These are phyloP conservation scores for Acanthamoeba culbertsoni DNA, from an alignment of 208 protist genomes.

Conservation along the genomic window DNA sequence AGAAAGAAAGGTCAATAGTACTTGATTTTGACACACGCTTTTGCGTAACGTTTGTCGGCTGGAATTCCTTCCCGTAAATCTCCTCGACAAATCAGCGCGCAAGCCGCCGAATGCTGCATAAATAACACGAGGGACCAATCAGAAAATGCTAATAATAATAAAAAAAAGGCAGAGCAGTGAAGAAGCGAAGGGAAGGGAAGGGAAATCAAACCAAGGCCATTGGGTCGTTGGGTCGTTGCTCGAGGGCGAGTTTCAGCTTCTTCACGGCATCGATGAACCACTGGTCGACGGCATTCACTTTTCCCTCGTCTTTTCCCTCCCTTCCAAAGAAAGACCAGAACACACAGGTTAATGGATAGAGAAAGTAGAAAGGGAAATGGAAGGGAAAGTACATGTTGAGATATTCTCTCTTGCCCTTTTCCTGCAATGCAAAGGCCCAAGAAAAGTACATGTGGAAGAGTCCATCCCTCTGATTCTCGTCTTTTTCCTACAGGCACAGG, in stretches of 20 bases:
- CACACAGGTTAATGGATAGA: neutral
- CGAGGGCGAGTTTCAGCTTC: neutral
- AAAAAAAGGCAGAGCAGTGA: neutral
- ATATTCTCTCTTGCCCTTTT: neutral
- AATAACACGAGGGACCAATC: neutral
- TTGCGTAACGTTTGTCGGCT: neutral
- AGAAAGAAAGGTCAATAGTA: neutral
- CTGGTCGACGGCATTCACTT: neutral
- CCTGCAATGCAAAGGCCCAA: conserved; percentile 3
- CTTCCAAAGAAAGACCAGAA: neutral
- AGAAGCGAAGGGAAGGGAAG: no score
- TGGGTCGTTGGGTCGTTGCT: neutral
- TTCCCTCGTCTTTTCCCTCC: neutral
- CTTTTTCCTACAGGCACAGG: neutral
- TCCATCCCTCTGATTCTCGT: neutral
- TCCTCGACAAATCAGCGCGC: neutral
- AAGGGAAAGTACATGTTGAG: neutral
- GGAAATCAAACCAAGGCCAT: neutral
- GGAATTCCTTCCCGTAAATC: neutral
- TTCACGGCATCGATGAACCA: neutral
- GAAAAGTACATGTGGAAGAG: neutral
- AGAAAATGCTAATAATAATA: neutral
- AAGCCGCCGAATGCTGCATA: neutral
- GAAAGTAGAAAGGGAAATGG: no score
- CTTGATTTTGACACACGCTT: neutral